These are phyloP conservation scores for Verticillium nubilum DNA, from an alignment of 2,329 filamentous ascomycete genomes.

Conservation along the genomic window DNA sequence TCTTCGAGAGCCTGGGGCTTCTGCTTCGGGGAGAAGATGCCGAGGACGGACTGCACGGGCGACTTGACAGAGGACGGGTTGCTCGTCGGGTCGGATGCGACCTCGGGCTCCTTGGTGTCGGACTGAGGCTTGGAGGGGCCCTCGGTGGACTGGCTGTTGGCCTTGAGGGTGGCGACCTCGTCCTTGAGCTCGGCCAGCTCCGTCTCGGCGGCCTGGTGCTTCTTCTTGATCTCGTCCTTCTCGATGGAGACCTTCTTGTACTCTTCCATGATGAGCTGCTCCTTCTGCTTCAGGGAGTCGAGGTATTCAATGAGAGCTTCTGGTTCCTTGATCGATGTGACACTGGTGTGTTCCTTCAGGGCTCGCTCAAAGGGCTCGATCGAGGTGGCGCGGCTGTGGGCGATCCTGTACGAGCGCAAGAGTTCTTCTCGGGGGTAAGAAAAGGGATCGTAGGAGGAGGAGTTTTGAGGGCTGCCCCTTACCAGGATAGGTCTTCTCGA, in stretches of 20 bases:
- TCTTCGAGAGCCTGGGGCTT: constrained; percentile 28
- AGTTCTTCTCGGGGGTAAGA: constrained; percentile 53
- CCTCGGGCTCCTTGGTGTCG: constrained; percentile 9
- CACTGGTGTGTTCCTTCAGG: constrained; percentile 84
- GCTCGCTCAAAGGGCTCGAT: constrained; percentile 93
- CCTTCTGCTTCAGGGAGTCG: constrained; percentile 77
- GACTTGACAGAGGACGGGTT: constrained; percentile 33
- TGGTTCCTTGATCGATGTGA: constrained; percentile 83
- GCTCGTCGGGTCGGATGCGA: neutral
- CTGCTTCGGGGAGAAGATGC: constrained; percentile 44
- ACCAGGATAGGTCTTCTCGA: constrained; percentile 86
- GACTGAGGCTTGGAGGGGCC: constrained; percentile 20
- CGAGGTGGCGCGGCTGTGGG: constrained; percentile 77
- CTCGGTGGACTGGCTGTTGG: constrained; percentile 24
- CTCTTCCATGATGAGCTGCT: constrained; percentile 91
- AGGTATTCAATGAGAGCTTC: constrained; percentile 84
- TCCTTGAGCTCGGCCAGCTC: constrained; percentile 54
- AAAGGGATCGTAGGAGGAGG: neutral
- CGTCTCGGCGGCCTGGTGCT: constrained; percentile 62
- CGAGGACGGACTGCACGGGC: constrained; percentile 40
- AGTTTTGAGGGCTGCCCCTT: constrained; percentile 11
- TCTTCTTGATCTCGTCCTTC: constrained; percentile 73
- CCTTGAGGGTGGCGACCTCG: constrained; percentile 47
- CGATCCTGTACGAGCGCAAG: constrained; percentile 84
- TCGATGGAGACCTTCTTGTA: constrained; percentile 81